phyloP scores from a whole-genome alignment of 2,329 filamentous ascomycete species.

The Leptographium wingfieldii region DNA sequence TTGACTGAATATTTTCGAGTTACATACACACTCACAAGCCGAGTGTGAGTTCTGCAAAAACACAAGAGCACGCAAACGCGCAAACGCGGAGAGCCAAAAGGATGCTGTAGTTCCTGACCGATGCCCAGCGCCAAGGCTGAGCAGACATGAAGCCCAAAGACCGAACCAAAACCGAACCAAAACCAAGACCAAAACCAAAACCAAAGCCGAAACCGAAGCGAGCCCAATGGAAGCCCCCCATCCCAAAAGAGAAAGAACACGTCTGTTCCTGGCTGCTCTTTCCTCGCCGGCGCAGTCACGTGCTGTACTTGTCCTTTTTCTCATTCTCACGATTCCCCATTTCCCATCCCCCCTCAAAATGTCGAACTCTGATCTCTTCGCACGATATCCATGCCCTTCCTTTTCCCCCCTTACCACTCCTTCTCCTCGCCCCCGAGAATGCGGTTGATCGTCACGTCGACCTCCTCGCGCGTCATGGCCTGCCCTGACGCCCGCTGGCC shows the following conservation, averaged over 20 bases:
- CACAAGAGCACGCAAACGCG: not conserved
- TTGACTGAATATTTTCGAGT: too few relatives aligned
- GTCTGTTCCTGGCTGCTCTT: not conserved
- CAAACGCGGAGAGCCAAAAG: not conserved
- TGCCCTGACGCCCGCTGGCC: constrained; percentile 57
- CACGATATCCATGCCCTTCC: too few relatives aligned
- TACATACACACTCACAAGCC: too few relatives aligned
- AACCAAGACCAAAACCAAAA: too few relatives aligned
- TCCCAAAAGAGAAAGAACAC: not conserved
- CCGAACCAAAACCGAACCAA: not conserved
- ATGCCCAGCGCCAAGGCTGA: not conserved
- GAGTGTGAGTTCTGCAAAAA: not conserved
- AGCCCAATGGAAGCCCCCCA: too few relatives aligned
- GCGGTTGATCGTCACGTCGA: constrained; percentile 51
- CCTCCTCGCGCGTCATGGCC: constrained; percentile 48
- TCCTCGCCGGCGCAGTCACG: not conserved
- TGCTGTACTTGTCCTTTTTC: not conserved
- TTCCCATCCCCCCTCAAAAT: not conserved
- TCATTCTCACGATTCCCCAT: not conserved
- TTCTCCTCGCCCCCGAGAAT: constrained; percentile 20
- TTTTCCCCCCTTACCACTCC: too few relatives aligned
- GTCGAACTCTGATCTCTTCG: not conserved
- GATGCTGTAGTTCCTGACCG: not conserved
- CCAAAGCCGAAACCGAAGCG: not conserved
- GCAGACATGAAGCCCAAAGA: too few relatives aligned